Conservation (phyloP, 192 early-diverging fungal species). For the Tieghemiomyces parasiticus region DNA sequence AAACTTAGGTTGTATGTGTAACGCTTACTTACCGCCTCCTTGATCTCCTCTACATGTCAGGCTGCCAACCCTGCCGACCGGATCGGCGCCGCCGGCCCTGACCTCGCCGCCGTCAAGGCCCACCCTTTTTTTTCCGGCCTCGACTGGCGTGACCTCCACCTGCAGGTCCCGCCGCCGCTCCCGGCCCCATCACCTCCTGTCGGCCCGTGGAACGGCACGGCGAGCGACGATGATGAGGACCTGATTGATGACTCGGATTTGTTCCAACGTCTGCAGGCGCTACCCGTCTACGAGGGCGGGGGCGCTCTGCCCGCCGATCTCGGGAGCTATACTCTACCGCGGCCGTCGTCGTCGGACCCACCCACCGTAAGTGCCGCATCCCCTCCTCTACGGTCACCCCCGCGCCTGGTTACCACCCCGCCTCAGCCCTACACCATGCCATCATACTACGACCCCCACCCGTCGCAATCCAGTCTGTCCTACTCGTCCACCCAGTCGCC, state of each 20-base stretch:
- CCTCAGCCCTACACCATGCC: neutral
- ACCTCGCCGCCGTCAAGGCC: slow-evolving; percentile 42
- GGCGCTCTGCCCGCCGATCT: neutral
- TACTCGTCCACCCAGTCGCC: slow-evolving; percentile 2
- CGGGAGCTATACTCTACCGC: neutral
- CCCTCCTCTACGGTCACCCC: neutral
- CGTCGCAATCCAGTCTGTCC: neutral
- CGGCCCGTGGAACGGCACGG: no score
- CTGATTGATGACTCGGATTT: neutral
- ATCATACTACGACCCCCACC: neutral
- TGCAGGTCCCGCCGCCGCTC: slow-evolving; percentile 31
- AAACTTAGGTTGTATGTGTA: no score
- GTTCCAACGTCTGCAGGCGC: slow-evolving; percentile 3
- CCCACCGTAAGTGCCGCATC: neutral
- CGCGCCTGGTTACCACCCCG: neutral
- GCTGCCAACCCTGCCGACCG: slow-evolving; percentile 41
- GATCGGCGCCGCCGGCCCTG: slow-evolving; percentile 37
- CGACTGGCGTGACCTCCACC: slow-evolving; percentile 47
- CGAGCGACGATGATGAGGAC: neutral
- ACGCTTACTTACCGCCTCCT: no score
- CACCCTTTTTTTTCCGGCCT: slow-evolving; percentile 78
- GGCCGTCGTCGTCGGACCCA: neutral
- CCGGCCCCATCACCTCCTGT: no score
- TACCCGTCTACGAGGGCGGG: neutral
- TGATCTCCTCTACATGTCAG: no score